Evolutionary conservation across 352 stramenopile species (phyloP).

Genomic region (Phytophthora multivora): DNA sequence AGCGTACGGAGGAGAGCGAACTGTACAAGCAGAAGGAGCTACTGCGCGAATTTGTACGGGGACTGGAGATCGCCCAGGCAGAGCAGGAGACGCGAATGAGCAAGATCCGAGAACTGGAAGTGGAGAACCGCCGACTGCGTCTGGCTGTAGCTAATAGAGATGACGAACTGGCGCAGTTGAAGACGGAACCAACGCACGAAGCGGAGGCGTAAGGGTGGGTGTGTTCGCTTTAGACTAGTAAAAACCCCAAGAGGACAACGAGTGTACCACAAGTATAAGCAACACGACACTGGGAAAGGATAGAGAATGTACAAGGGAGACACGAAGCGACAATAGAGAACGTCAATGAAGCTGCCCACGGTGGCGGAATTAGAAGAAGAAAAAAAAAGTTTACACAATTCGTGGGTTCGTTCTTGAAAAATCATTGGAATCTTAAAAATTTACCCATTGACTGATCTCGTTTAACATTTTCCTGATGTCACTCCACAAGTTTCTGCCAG

Average conservation of each 20-base stretch:
- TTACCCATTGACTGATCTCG: too few species aligned
- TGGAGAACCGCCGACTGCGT: slow-evolving; percentile 64
- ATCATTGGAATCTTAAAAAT: too few species aligned
- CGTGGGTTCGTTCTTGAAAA: too few species aligned
- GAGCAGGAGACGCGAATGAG: slow-evolving; percentile 79
- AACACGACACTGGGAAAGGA: slow-evolving; percentile 1
- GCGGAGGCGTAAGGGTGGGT: too few species aligned
- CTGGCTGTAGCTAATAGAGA: slow-evolving; percentile 46
- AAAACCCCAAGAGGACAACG: slow-evolving; percentile 14
- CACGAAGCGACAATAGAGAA: slow-evolving; percentile 23
- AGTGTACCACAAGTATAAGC: slow-evolving; percentile 9
- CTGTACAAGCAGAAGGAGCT: slow-evolving; percentile 52
- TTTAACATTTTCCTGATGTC: too few species aligned
- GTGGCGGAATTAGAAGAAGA: background rate
- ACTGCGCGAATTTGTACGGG: slow-evolving; percentile 72
- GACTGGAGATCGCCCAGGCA: slow-evolving; percentile 70
- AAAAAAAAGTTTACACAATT: too few species aligned
- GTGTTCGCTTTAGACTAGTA: slow-evolving; percentile 8
- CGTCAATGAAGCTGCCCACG: background rate
- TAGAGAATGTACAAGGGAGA: slow-evolving; percentile 30
- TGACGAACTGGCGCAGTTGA: slow-evolving; percentile 42
- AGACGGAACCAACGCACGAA: slow-evolving; percentile 1
- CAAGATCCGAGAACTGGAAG: slow-evolving; percentile 71
- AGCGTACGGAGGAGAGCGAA: slow-evolving; percentile 36
- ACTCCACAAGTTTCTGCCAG: too few species aligned